Evolutionary conservation across 2,329 filamentous ascomycete species (phyloP).

Genomic region (Colletotrichum horii): DNA sequence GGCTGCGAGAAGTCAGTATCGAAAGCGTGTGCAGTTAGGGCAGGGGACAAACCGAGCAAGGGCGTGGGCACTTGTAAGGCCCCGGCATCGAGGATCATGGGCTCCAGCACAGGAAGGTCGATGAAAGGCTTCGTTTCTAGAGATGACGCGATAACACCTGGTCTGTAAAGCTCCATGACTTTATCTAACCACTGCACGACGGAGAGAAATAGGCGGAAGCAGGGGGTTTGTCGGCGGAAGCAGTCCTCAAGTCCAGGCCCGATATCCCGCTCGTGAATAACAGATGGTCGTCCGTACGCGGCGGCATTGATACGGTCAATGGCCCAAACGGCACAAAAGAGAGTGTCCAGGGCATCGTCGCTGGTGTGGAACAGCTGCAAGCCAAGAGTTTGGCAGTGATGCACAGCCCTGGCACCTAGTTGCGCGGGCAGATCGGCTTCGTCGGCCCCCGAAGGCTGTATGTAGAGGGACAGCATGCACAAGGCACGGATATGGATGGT

Average conservation of each 20-base stretch:
- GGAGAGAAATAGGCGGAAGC: conserved; percentile 62
- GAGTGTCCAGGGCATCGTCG: conserved; percentile 46
- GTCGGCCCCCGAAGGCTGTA: conserved; percentile 57
- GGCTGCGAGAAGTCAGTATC: conserved; percentile 41
- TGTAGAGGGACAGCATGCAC: conserved; percentile 61
- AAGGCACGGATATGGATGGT: conserved; percentile 60
- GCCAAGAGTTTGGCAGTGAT: conserved; percentile 62
- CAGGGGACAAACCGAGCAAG: conserved; percentile 49
- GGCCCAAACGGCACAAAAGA: conserved; percentile 67
- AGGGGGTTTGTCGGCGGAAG: conserved; percentile 54
- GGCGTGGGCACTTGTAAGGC: conserved; percentile 54
- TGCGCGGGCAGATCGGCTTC: conserved; percentile 61
- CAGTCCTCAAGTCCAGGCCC: conserved; percentile 57
- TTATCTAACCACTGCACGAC: conserved; percentile 61
- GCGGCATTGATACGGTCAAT: conserved; percentile 65
- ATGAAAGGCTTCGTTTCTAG: conserved; percentile 49
- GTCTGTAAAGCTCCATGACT: conserved; percentile 66
- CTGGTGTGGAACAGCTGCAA: conserved; percentile 52
- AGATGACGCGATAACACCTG: conserved; percentile 33
- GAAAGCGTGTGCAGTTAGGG: background rate
- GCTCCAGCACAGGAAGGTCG: conserved; percentile 62
- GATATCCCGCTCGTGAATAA: conserved; percentile 66
- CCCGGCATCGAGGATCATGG: conserved; percentile 59
- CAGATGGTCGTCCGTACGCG: conserved; percentile 62
- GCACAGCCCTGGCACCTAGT: conserved; percentile 57